Evolutionary conservation across 2,329 filamentous ascomycete genomes (phyloP).

Genomic region (Orbilia ellipsospora): DNA sequence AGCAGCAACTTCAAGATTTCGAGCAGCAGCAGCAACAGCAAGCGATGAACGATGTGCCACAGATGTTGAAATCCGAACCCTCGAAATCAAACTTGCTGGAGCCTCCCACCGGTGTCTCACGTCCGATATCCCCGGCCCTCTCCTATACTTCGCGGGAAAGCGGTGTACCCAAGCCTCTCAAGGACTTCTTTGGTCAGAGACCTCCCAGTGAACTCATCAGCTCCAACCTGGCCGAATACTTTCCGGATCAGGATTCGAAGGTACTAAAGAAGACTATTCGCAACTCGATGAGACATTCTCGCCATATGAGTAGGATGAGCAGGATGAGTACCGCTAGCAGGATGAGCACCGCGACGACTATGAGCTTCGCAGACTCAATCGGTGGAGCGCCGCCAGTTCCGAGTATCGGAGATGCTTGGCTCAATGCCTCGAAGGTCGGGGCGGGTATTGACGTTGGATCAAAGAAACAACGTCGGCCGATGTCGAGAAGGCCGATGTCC

Average conservation of each 20-base stretch:
- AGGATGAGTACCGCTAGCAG: conserved; percentile 88
- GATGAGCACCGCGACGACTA: conserved; percentile 90
- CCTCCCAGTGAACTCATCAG: conserved; percentile 98
- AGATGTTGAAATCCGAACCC: conserved; percentile 21
- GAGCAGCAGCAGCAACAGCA: conserved; percentile 32
- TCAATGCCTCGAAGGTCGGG: conserved; percentile 65
- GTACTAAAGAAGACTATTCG: conserved; percentile 96
- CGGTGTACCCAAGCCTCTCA: conserved; percentile 60
- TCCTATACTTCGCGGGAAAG: conserved; percentile 64
- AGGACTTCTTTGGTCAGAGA: conserved; percentile 82
- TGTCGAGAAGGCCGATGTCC: conserved; percentile 41
- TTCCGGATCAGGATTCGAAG: conserved; percentile 91
- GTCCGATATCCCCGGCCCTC: conserved; percentile 85
- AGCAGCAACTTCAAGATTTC: conserved; percentile 33
- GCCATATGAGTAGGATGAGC: conserved; percentile 76
- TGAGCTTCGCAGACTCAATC: conserved; percentile 90
- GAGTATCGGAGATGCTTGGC: conserved; percentile 93
- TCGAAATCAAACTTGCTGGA: conserved; percentile 35
- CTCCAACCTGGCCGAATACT: conserved; percentile 95
- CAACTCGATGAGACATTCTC: conserved; percentile 86
- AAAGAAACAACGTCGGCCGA: conserved; percentile 43
- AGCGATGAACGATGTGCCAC: conserved; percentile 3
- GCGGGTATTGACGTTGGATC: conserved; percentile 42
- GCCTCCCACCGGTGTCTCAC: conserved; percentile 61
- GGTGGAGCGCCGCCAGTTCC: conserved; percentile 94